A percentile compares a stretch with the other conserved stretches of the same genome.
These are phyloP conservation scores for Thuidium tamariscinum DNA, from an alignment of 225 moss, liverwort and hornwort genomes.

Conservation along the genomic window DNA sequence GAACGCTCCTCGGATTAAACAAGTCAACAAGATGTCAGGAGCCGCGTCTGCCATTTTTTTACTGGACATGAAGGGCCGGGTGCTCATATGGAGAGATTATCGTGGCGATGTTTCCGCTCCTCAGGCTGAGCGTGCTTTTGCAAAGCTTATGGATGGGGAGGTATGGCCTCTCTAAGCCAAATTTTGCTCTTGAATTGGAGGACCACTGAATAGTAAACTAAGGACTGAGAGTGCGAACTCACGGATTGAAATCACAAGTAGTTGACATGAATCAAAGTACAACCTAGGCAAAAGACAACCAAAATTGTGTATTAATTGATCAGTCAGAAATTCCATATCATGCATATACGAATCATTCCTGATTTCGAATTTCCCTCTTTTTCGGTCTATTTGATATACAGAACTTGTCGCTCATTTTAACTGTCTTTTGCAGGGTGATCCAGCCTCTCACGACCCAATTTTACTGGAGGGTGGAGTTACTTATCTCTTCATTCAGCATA, in stretches of 20 bases:
- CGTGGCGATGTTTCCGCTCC: conserved; percentile 91
- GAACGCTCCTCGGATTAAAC: background rate
- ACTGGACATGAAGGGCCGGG: conserved; percentile 97
- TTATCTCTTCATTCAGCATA: conserved; percentile 96
- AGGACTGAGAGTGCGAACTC: background rate
- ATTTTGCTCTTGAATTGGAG: background rate
- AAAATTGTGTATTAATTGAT: background rate
- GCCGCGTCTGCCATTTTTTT: conserved; percentile 97
- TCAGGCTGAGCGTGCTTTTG: conserved; percentile 94
- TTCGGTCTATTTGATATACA: background rate
- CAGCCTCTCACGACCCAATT: conserved; percentile 87
- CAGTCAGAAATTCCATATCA: background rate
- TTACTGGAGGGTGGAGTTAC: conserved; percentile 80
- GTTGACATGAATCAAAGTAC: background rate
- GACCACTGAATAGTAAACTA: background rate
- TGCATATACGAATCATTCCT: background rate
- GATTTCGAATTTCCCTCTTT: background rate
- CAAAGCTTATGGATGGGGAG: conserved; percentile 97
- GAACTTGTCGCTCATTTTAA: background rate
- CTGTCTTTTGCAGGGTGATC: conserved; percentile 62
- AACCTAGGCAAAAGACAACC: background rate
- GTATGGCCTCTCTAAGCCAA: conserved; percentile 7
- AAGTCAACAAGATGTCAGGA: conserved; percentile 62
- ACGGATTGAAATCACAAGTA: background rate
- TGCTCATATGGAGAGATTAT: conserved; percentile 94